Evolutionary conservation across 1,284 basidiomycete genomes (phyloP).

Genomic region (Cutaneotrichosporon sp.): DNA sequence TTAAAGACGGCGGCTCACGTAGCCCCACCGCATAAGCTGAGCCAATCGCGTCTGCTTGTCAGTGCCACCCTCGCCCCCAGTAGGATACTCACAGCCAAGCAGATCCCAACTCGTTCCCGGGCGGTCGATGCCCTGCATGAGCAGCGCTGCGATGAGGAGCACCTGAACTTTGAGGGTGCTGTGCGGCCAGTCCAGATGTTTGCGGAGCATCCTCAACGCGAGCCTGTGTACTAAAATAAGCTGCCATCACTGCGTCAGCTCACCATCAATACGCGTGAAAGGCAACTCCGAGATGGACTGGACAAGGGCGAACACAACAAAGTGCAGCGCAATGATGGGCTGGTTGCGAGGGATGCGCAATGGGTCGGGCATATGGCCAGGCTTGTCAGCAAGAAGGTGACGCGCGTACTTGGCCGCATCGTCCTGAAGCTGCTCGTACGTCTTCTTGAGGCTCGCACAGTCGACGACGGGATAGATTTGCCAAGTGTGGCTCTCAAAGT

Average conservation of each 20-base stretch:
- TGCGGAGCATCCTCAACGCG: slow-evolving; percentile 21
- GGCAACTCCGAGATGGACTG: slow-evolving; percentile 15
- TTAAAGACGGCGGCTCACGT: neutral
- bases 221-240: slow-evolving; percentile 14
- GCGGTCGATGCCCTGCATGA: slow-evolving; percentile 29
- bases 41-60: slow-evolving; percentile 21
- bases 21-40: slow-evolving; percentile 27
- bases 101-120: slow-evolving; percentile 26
- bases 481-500: slow-evolving; percentile 15
- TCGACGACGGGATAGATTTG: slow-evolving; percentile 26
- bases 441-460: neutral
- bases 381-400: neutral
- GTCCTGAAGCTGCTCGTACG: slow-evolving; percentile 15
- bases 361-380: neutral
- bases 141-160: slow-evolving; percentile 22
- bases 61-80: neutral
- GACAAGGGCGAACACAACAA: slow-evolving; percentile 25
- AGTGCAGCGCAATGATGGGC: slow-evolving; percentile 24
- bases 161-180: slow-evolving; percentile 26
- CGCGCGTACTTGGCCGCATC: neutral
- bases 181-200: slow-evolving; percentile 28
- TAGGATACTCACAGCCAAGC: slow-evolving; percentile 20
- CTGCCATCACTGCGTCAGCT: neutral
- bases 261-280: slow-evolving; percentile 10
- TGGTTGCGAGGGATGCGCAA: slow-evolving; percentile 14